These are phyloP conservation scores for Lachancea mirantina DNA, from an alignment of 805 yeast species.

Conservation along the genomic window DNA sequence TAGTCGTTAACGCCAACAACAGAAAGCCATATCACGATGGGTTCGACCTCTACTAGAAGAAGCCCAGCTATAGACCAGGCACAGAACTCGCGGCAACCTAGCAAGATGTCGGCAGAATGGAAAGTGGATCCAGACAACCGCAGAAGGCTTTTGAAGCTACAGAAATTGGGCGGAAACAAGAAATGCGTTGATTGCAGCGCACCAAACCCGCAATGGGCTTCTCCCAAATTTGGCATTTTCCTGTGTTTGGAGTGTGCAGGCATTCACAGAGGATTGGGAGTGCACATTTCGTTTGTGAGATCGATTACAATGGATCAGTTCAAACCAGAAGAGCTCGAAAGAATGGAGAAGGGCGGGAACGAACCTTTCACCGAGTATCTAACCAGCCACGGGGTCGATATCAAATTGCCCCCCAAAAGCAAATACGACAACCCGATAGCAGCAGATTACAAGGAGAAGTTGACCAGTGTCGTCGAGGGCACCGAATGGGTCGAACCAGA, in stretches of 20 bases:
- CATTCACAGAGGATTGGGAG: conserved; percentile 90
- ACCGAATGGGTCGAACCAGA: conserved; percentile 59
- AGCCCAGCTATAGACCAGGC: too few species aligned
- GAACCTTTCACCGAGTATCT: conserved; percentile 65
- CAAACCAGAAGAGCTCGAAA: conserved; percentile 79
- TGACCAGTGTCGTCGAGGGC: conserved; percentile 71
- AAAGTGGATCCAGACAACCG: conserved; percentile 91
- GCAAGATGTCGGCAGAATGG: conserved; percentile 54
- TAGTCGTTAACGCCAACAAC: too few species aligned
- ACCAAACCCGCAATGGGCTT: conserved; percentile 99
- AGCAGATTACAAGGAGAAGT: conserved; percentile 82
- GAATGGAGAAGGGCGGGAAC: conserved; percentile 96
- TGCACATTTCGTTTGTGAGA: conserved; percentile 92
- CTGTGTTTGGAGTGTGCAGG: conserved; percentile 99
- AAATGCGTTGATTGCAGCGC: conserved; percentile 91
- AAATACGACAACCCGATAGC: conserved; percentile 90
- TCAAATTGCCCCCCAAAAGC: conserved; percentile 52
- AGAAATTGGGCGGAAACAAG: conserved; percentile 75
- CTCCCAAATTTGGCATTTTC: conserved; percentile 95
- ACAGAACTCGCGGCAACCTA: too few species aligned
- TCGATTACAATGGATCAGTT: conserved; percentile 98
- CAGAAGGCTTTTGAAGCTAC: conserved; percentile 67
- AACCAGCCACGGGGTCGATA: conserved; percentile 61
- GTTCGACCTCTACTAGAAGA: not conserved
- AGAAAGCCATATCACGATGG: too few species aligned